These are phyloP conservation scores for Pestalotiopsis sp. DNA, from an alignment of 2,329 filamentous ascomycete species.

Conservation along the genomic window DNA sequence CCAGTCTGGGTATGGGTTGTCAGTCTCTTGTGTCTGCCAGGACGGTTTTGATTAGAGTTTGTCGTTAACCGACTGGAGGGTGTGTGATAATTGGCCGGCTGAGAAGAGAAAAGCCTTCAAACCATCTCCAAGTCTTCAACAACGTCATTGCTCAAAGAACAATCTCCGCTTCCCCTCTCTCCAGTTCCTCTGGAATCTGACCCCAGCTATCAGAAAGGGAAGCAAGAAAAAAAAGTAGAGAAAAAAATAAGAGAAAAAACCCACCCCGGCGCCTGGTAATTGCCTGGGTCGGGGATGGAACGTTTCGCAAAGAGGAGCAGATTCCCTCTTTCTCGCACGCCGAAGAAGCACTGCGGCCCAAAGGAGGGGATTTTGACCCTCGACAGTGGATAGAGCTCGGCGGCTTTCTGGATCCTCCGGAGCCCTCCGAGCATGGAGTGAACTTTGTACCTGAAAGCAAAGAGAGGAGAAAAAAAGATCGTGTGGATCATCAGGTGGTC, in stretches of 20 bases:
- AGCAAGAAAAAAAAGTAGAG: background rate
- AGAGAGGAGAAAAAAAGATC: background rate
- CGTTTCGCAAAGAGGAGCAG: constrained; percentile 5
- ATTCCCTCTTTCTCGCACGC: background rate
- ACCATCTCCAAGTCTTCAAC: background rate
- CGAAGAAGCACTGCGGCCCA: constrained; percentile 5
- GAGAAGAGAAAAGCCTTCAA: background rate
- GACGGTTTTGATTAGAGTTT: background rate
- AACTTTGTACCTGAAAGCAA: background rate
- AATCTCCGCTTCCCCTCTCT: background rate
- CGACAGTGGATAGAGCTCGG: background rate
- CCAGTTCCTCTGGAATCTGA: background rate
- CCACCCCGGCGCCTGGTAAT: background rate
- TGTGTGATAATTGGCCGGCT: background rate
- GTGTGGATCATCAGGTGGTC: background rate
- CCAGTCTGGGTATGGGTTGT: background rate
- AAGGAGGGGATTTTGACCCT: background rate
- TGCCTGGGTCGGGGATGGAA: background rate
- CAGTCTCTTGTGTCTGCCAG: background rate
- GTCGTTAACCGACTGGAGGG: background rate
- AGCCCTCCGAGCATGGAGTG: background rate
- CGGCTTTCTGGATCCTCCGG: constrained; percentile 7
- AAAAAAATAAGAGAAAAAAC: background rate
- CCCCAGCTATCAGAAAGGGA: background rate
- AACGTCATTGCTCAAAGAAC: background rate